phyloP scores from a whole-genome alignment of 2,329 filamentous ascomycete genomes.

The Aureobasidium subglaciale region DNA sequence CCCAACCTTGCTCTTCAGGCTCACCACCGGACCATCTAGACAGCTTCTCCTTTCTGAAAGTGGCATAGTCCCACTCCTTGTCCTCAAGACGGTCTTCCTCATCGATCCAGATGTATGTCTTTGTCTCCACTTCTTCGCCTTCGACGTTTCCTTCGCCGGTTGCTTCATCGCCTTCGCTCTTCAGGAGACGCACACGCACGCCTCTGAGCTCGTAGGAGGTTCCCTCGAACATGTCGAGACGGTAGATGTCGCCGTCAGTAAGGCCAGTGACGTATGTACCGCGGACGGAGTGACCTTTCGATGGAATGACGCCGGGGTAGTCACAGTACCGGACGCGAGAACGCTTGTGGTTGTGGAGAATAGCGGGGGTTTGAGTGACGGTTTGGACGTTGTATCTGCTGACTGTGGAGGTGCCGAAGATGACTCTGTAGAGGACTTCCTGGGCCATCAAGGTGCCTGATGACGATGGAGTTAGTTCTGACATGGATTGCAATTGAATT shows the following conservation, averaged over 20 bases:
- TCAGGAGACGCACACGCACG: slow-evolving; percentile 31
- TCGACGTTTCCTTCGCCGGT: slow-evolving; percentile 28
- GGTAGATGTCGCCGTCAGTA: slow-evolving; percentile 65
- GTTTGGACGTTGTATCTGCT: slow-evolving; percentile 37
- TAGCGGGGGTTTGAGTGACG: slow-evolving; percentile 63
- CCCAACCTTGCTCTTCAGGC: slow-evolving; percentile 13
- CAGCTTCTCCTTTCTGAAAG: slow-evolving; percentile 73
- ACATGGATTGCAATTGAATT: neutral
- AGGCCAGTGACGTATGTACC: slow-evolving; percentile 73
- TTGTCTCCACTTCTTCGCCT: slow-evolving; percentile 36
- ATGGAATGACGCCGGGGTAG: slow-evolving; percentile 69
- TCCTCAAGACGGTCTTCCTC: slow-evolving; percentile 52
- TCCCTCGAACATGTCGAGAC: slow-evolving; percentile 80
- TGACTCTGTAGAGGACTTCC: slow-evolving; percentile 77
- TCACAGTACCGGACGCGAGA: slow-evolving; percentile 62
- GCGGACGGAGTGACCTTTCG: slow-evolving; percentile 46
- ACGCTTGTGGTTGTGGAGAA: slow-evolving; percentile 68
- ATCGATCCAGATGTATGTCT: slow-evolving; percentile 47
- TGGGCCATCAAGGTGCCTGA: slow-evolving; percentile 68
- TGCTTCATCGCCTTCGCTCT: slow-evolving; percentile 23
- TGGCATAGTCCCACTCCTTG: slow-evolving; percentile 79
- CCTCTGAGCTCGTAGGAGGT: slow-evolving; percentile 55
- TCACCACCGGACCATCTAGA: slow-evolving; percentile 49
- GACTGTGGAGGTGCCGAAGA: slow-evolving; percentile 54
- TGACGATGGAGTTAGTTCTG: neutral